Evolutionary conservation across 2,329 filamentous ascomycete genomes (phyloP), one percentile per base, ranked within the genome.

Genomic region (Zymoseptoria crescenta): DNA sequence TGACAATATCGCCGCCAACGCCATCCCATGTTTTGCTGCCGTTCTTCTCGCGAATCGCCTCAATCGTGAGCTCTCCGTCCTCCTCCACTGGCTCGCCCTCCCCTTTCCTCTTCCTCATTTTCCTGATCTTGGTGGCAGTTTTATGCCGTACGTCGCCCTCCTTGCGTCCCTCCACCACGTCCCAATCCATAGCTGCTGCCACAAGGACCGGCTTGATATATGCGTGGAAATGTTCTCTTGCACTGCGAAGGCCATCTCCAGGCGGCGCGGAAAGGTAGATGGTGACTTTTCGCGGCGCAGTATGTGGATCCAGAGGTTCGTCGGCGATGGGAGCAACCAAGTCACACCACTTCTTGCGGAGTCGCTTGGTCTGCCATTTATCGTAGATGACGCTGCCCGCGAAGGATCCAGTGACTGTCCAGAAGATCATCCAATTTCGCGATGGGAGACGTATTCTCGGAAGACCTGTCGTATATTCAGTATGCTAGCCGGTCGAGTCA

Each of bases 341-440:
- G 60, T 86, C 85, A 67, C 85, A 86, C 92, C 93, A 99, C 74
- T 92, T 92, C 63, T 88, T 83, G 58, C 94, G 93, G 56, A 87
- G 86, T 62, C 86, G 86, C 69, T 87, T 89, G 80, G 93, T 96
- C 77, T 97, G 87, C 61, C 89, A 87, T 70, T 90, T 90, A 76
- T 99, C 94, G 79, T 99, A 96, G 71, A 94, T 83, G 58, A 97
- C 81, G 56, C 91, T 88, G 16, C 84, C 85, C 5, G 89, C 85
- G 71, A 96, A 88, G 52, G 89, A 84, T 56, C 87, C 87, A 9
- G 87, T 87, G 57, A 97, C 74, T 52, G 87, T 81, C 75, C 92
- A 85, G 78, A 99, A 99, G 70, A 99, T 96, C 76, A 94, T 85
- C 94, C 94, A 99, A 74, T 97, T 97, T 62, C 94, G 88, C 19